Evolutionary conservation across 2,329 filamentous ascomycete species (phyloP).

Genomic region (Aspergillus awamori): DNA sequence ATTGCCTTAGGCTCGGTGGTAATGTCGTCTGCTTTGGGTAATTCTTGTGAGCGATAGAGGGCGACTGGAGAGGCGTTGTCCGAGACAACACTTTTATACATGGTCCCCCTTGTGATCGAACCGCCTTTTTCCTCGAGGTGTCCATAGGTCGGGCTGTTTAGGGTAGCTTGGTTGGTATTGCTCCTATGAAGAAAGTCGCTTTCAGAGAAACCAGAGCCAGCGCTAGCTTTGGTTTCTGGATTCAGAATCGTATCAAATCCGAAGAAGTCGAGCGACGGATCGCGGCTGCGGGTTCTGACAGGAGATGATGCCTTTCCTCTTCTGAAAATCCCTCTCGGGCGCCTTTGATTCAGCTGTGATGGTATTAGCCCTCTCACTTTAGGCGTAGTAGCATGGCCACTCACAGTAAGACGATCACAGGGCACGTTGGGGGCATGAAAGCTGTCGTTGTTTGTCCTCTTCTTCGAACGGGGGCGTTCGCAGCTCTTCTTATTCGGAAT

Average conservation of each 20-base stretch:
- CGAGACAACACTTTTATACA: not conserved
- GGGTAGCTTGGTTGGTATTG: not conserved
- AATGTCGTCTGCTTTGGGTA: not conserved
- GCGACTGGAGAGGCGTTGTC: not conserved
- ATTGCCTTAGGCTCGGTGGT: not conserved
- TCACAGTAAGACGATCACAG: conserved; percentile 57
- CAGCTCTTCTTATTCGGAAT: not conserved
- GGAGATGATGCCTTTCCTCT: conserved; percentile 41
- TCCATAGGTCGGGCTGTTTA: not conserved
- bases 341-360: conserved; percentile 27
- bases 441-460: conserved; percentile 54
- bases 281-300: conserved; percentile 21
- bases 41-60: not conserved
- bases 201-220: conserved; percentile 28
- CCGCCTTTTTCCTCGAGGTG: not conserved
- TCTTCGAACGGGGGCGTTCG: conserved; percentile 7
- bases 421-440: conserved; percentile 61
- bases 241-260: not conserved
- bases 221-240: not conserved
- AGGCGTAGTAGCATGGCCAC: conserved; percentile 13
- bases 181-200: conserved; percentile 13
- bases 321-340: conserved; percentile 38
- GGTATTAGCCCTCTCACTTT: conserved; percentile 3
- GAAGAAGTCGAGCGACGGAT: conserved; percentile 1
- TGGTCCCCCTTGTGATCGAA: not conserved